A percentile compares a stretch with the other conserved stretches of the same genome.
These are phyloP conservation scores for Pseudevernia furfuracea DNA, from an alignment of 495 filamentous ascomycete species.

Conservation along the genomic window DNA sequence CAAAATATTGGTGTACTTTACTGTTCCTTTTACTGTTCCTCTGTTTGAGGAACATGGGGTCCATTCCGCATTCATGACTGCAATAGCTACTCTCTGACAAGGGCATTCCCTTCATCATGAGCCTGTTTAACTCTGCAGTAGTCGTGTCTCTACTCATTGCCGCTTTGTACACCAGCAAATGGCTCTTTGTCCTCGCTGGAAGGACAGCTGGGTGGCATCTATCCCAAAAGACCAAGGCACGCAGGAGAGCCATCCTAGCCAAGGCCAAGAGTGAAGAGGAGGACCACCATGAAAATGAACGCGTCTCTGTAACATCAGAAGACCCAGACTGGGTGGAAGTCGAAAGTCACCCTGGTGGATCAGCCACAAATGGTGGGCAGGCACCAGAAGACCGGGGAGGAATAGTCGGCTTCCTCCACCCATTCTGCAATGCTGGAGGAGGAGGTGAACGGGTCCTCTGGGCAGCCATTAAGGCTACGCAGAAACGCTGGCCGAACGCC, in stretches of 20 bases:
- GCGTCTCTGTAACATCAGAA: conserved; percentile 32
- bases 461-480: conserved; percentile 88
- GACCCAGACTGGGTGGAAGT: conserved; percentile 75
- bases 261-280: conserved; percentile 54
- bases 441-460: conserved; percentile 95
- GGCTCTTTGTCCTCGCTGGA: conserved; percentile 36
- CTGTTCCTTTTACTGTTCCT: background rate
- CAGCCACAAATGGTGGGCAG: conserved; percentile 45
- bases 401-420: conserved; percentile 92
- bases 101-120: background rate
- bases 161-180: conserved; percentile 19
- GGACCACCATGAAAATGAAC: conserved; percentile 37
- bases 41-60: background rate
- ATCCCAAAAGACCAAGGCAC: conserved; percentile 56
- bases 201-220: conserved; percentile 56
- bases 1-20: too few species aligned
- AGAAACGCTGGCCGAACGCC: conserved; percentile 79
- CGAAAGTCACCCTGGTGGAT: conserved; percentile 46
- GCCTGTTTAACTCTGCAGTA: background rate
- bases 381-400: conserved; percentile 61
- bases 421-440: conserved; percentile 83
- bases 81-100: background rate
- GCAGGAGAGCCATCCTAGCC: conserved; percentile 53
- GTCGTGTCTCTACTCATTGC: background rate
- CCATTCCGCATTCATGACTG: background rate